A percentile compares a stretch with the other conserved stretches of the same genome.
Evolutionary conservation across 129 eudicot genomes (phyloP).

Genomic region (Calendula officinalis): DNA sequence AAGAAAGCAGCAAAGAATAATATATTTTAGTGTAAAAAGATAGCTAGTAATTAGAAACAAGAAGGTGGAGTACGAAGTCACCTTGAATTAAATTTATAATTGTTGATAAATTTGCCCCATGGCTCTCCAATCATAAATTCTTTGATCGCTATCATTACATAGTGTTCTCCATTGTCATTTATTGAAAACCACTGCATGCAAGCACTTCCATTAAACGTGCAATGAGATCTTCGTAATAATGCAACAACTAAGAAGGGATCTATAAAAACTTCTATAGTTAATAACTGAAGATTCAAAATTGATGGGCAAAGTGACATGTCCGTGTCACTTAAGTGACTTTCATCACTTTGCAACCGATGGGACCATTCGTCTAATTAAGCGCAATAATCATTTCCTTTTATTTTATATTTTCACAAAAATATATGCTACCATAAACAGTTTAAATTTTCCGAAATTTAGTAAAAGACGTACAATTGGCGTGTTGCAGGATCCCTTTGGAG

Average conservation of each 20-base stretch:
- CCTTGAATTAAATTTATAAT: neutral
- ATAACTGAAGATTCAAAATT: too few species aligned
- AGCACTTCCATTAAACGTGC: neutral
- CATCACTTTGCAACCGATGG: too few species aligned
- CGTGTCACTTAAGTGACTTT: too few species aligned
- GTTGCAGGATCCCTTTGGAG: neutral
- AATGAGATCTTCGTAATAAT: too few species aligned
- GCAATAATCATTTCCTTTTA: neutral
- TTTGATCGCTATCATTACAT: neutral
- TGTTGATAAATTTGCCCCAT: neutral
- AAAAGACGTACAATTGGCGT: too few species aligned
- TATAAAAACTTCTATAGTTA: too few species aligned
- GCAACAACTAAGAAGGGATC: too few species aligned
- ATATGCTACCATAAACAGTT: neutral
- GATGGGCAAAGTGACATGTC: too few species aligned
- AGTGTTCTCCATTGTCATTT: neutral
- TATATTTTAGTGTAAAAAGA: too few species aligned
- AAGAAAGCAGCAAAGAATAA: neutral
- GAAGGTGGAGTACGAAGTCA: neutral
- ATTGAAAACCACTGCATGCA: slow-evolving; percentile 3
- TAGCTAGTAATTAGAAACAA: neutral
- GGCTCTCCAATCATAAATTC: neutral
- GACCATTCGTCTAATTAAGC: too few species aligned
- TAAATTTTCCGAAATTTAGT: neutral
- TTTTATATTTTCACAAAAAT: neutral